Conservation (phyloP, 2,329 filamentous ascomycete species). For the Ophiosphaerella narmari region DNA sequence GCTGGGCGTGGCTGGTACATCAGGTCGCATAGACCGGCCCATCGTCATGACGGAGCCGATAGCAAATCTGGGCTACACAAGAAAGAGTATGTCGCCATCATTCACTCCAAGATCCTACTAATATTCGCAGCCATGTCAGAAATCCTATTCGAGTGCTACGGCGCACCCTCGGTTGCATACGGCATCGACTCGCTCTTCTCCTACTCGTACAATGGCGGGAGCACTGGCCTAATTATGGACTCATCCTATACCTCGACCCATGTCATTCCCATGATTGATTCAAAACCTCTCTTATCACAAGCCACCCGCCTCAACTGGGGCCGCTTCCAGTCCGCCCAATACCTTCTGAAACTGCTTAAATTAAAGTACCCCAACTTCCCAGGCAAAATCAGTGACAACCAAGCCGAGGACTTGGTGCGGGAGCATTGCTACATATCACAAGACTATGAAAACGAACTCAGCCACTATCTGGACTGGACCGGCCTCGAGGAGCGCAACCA, state of each 20-base stretch:
- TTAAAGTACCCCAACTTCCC: conserved; percentile 92
- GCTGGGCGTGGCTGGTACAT: conserved; percentile 77
- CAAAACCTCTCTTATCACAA: conserved; percentile 81
- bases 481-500: conserved; percentile 87
- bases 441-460: conserved; percentile 80
- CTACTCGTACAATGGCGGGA: conserved; percentile 88
- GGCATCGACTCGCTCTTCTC: conserved; percentile 97
- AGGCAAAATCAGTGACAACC: conserved; percentile 81
- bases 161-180: conserved; percentile 85
- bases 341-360: conserved; percentile 83
- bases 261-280: conserved; percentile 88
- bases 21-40: conserved; percentile 78
- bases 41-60: conserved; percentile 96
- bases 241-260: conserved; percentile 95
- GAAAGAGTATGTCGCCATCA: conserved; percentile 69
- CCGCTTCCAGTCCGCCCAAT: conserved; percentile 86
- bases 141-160: conserved; percentile 95
- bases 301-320: conserved; percentile 94
- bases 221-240: conserved; percentile 84
- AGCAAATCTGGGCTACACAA: conserved; percentile 85
- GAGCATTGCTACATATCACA: conserved; percentile 89
- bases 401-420: conserved; percentile 84
- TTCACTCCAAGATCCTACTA: conserved; percentile 12
- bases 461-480: conserved; percentile 82
- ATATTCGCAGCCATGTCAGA: conserved; percentile 81